phyloP scores from a whole-genome alignment of 2,329 filamentous ascomycete genomes.

The Nemania sp. region DNA sequence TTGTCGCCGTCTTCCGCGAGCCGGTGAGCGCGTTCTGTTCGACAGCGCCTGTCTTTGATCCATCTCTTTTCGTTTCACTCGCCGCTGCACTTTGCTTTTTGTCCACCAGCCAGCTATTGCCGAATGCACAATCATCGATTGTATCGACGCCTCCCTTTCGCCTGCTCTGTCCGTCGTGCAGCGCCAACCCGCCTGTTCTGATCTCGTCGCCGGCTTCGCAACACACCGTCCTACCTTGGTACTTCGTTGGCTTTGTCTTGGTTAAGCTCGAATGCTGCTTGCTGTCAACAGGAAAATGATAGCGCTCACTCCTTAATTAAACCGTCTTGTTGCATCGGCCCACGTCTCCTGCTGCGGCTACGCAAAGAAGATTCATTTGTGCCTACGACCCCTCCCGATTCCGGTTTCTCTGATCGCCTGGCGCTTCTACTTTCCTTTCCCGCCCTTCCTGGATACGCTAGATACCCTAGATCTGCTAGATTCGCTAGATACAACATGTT shows the following conservation, averaged over 20 bases:
- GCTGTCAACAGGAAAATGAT: constrained; percentile 19
- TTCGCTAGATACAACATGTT: constrained; percentile 27
- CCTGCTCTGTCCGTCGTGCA: constrained; percentile 2
- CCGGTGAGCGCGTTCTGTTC: neutral
- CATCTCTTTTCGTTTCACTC: neutral
- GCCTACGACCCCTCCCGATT: constrained; percentile 3
- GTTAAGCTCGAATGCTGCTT: constrained; percentile 5
- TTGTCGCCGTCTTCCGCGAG: neutral
- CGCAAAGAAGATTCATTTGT: constrained; percentile 6
- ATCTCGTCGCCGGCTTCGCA: too few relatives aligned
- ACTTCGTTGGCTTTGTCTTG: constrained; percentile 1
- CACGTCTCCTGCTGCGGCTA: neutral
- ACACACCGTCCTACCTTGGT: neutral
- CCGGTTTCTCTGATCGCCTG: neutral
- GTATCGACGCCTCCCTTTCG: neutral
- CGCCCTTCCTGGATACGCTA: constrained; percentile 1
- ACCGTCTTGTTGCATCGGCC: constrained; percentile 8
- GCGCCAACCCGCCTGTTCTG: too few relatives aligned
- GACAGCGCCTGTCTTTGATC: constrained; percentile 4
- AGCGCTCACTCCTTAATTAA: constrained; percentile 12
- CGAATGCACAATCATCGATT: too few relatives aligned
- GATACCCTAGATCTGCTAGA: neutral
- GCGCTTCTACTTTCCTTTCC: neutral
- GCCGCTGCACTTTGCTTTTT: neutral
- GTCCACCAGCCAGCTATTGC: constrained; percentile 7